Evolutionary conservation across 192 early-diverging fungal genomes (phyloP), one percentile per base, ranked within the genome.

Genomic region (Coemansia sp.): DNA sequence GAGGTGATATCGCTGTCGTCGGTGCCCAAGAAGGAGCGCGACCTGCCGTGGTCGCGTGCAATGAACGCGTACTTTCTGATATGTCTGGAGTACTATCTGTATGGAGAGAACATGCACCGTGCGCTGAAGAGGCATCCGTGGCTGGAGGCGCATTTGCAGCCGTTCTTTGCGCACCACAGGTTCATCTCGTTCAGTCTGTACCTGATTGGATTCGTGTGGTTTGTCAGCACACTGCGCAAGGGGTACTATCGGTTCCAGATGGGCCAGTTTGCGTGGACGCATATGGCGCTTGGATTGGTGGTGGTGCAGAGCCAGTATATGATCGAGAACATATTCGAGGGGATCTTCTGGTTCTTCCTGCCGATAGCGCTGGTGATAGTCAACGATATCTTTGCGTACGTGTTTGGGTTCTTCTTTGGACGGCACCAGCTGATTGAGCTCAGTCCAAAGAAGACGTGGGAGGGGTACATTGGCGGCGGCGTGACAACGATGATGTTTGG

Each of bases 371-470:
- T 97, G 52, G 95, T 99, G 42, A 93, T 97, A 68, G 88, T 90
- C 69, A 99, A 99, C 83, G 97, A 99, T 72, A 93, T 97, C 56
- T 91, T 91, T 64, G 97, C 97, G 7, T 99, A 99, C 71, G 84
- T 97, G 32, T 95, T 90, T 81, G 97, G 97, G 39, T 96, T 96
- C 84, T 96, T 99, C 80, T 96, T 87, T 77, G 97, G 97, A 13
- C 87, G 87, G 48, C 95, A 94, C 11, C 93, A 90, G 39, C 85
- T 99, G 42, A 96, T 97, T 69, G 88, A 90, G 71, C 81, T 99
- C n/a, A 93, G 91, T 73, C 97, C 97, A 45, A 99, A 99, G 79
- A 99, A 99, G 85, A 99, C 97, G 13, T 93, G 94, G 77, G 97
- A 99, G 75, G 97, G 97, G 5, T 99, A 96, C 63, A 86, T 97